Base-by-base conservation (phyloP, 495 filamentous ascomycete species). In the Xylaria sp. region DNA sequence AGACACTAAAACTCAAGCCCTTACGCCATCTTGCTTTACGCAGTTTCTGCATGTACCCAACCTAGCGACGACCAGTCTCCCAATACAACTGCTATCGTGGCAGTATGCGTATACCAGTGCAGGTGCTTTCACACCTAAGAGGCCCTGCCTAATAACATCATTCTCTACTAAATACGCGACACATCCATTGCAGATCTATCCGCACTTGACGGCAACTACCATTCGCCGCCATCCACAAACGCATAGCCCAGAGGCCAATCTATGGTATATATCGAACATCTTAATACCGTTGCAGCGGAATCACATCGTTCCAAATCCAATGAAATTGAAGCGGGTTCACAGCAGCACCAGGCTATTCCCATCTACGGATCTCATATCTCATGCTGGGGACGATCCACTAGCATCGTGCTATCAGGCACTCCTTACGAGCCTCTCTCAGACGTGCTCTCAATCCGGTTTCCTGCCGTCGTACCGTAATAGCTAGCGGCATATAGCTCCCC, bases 111-210 rank as follows among this genome's bases (percentile, higher is more conserved):
- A n/a, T n/a, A n/a, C n/a, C n/a, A n/a, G n/a, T n/a, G n/a, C n/a
- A n/a, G n/a, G 12, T 24, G 17, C 35, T 40, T 40, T 11, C 35
- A 26, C 43, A n/a, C n/a, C n/a, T 2, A 15, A 29, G 33, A 26
- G 58, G 15, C 33, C n/a, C 7, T 21, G 5, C 11, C 11, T 9
- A 11, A 61, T 41, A 41, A 41, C 19, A 24, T 9, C 35, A 26
- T 61, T 41, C 58, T 14, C 35, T 43, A 43, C 9, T 17, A 21
- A 43, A 24, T 41, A 15, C 31, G 5, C 37, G 57, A 61, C 35
- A 43, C 17, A 43, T 41, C 21, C 43, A 37, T 26, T 43, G 59
- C 21, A 43, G 59, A 61, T 61, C 59, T 61, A 41, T 41, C 58
- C 12, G 2, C n/a, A 21, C n/a, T 61, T 61, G n/a, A 41, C 58